Evolutionary conservation across 2,329 filamentous ascomycete genomes (phyloP), one percentile per base, ranked within the genome.

Genomic region (Aspergillus latus): DNA sequence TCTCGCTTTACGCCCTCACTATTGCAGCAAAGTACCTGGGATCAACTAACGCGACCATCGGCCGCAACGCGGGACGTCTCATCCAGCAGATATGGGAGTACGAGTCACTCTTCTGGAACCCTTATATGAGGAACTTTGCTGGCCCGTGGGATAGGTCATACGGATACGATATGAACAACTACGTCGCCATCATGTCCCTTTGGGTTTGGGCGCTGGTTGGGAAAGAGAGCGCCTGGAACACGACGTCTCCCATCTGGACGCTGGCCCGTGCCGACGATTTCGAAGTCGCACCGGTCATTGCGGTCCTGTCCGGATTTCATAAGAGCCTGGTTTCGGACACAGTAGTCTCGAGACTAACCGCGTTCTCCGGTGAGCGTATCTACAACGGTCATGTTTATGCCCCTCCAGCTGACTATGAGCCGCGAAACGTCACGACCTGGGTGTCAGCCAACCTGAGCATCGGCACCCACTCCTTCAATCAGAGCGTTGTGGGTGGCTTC

Each of bases 81-180:
- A 75, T 86, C 15, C 59, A 68, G 4, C 66, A 78, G 11, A 84
- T 80, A 0, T 87, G 83, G 84, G 71, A 76, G 4, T 74, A 77
- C 2, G 73, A 83, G 1, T 74, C 76, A 0, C 62, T 78, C 45
- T 74, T 87, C 1, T 87, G 83, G 74, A 82, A 86, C 52, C 79
- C 84, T 0, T 76, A 78, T 1, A 68, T 87, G 70, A 81, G 78
- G 61, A 87, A 87, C 59, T 77, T 86, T 47, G 84, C 84, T 2
- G 85, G 84, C 0, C 85, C 85, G 0, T 87, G 84, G 84, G 85
- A 87, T 66, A 79, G 85, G 0, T 75, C 79, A 0, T 87, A 87
- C 59, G 84, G 84, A 0, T 86, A 80, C 56, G 84, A 87, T 57
- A 85, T 87, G 84, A 85, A 84, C 53, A 72, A 78, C 6, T 87